phyloP scores from a whole-genome alignment of 2,329 filamentous ascomycete genomes.

The Chrysoporthe deuterocubensis region DNA sequence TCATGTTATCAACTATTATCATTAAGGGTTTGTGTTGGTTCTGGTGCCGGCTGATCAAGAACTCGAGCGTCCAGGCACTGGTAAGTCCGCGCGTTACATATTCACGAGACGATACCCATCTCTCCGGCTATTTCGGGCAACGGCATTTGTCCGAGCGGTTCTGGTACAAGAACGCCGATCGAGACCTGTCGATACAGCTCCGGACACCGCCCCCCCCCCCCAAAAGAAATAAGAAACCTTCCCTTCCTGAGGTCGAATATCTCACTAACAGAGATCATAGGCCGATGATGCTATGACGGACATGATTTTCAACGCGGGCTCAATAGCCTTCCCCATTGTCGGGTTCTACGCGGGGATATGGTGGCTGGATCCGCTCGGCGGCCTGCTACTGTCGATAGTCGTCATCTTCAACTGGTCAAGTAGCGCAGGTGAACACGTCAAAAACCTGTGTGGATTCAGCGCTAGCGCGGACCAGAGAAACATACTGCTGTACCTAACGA shows the following conservation, averaged over 20 bases:
- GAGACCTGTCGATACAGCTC: too few relatives aligned
- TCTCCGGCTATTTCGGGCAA: neutral
- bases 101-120: too few relatives aligned
- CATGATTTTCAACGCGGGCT: constrained; percentile 89
- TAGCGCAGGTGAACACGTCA: constrained; percentile 76
- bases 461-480: constrained; percentile 83
- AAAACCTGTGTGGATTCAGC: constrained; percentile 78
- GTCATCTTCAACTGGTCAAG: constrained; percentile 81
- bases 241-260: too few relatives aligned
- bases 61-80: constrained; percentile 83
- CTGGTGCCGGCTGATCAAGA: constrained; percentile 85
- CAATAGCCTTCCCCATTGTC: constrained; percentile 82
- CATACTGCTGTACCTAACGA: constrained; percentile 85
- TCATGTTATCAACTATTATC: constrained; percentile 81
- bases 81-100: neutral
- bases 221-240: too few relatives aligned
- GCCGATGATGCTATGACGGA: constrained; percentile 49
- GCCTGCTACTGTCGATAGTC: constrained; percentile 75
- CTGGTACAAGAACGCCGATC: neutral
- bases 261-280: neutral
- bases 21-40: constrained; percentile 85
- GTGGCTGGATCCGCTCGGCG: constrained; percentile 84
- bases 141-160: neutral
- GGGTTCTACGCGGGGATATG: constrained; percentile 77
- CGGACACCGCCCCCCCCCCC: too few relatives aligned